A percentile compares a stretch with the other conserved stretches of the same genome.
These are phyloP conservation scores for Cyclotella atomus DNA, from an alignment of 108 stramenopile genomes.

Conservation along the genomic window DNA sequence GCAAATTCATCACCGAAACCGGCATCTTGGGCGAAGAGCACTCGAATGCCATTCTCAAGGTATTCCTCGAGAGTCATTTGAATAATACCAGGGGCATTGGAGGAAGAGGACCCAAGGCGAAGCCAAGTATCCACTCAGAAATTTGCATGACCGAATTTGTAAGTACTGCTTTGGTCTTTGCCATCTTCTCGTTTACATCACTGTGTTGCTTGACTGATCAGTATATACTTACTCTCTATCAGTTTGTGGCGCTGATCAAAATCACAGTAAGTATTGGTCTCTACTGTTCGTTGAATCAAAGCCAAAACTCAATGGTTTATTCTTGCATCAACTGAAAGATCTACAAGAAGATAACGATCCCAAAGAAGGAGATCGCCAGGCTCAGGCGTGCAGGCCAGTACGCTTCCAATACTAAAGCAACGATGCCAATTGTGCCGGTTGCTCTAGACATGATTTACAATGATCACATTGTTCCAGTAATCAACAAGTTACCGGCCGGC, in stretches of 20 bases:
- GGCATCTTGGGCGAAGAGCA: constrained; percentile 30
- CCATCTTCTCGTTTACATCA: not conserved
- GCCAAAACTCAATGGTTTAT: not conserved
- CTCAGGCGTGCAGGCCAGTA: constrained; percentile 14
- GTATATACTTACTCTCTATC: too few relatives aligned
- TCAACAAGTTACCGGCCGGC: constrained; percentile 20
- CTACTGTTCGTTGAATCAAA: not conserved
- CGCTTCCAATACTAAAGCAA: not conserved
- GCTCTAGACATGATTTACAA: constrained; percentile 25
- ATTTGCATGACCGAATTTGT: constrained; percentile 17
- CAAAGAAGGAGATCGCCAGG: constrained; percentile 17
- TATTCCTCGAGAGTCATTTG: constrained; percentile 32
- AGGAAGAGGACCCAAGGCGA: constrained; percentile 2
- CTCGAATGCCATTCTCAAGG: constrained; percentile 17
- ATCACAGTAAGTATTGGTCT: not conserved
- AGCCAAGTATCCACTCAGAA: constrained; percentile 24
- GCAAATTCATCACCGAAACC: constrained; percentile 30
- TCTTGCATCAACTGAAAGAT: not conserved
- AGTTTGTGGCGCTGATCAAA: constrained; percentile 24
- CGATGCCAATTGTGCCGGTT: constrained; percentile 17
- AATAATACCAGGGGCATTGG: constrained; percentile 8
- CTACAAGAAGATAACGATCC: constrained; percentile 3
- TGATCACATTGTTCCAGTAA: constrained; percentile 7
- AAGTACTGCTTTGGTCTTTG: not conserved
- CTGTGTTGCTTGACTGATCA: not conserved